Base-by-base conservation (phyloP, 345 rosid genomes). In the Trapa incisa region DNA sequence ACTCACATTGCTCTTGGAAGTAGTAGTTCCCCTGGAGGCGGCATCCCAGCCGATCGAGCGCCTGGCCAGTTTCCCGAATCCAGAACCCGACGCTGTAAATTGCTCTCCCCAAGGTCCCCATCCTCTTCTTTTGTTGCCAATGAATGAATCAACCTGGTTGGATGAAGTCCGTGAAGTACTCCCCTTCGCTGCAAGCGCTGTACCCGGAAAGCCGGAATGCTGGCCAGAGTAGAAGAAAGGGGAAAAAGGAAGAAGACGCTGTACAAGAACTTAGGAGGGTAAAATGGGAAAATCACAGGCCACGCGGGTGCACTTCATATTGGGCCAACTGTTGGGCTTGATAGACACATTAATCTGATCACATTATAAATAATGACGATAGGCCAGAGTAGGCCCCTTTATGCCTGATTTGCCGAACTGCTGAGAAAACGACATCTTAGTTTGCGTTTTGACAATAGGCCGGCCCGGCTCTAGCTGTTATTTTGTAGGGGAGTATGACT, bases 51-150 rank as follows among this genome's bases (percentile, higher is more conserved):
- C 95, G 96, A 85, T 88, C 92, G 66, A 93, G 83, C 57, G 98
- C 97, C 58, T 90, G 96, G 39, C 98, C 96, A 6, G 89, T 84
- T 85, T 93, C 97, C 68, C 99, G 89, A 80, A 93, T 83, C 97
- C 99, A 93, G 76, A 93, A 88, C 56, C 96, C 96, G 22, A 91
- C 89, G 68, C 91, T 78, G 89, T 93, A 90, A 62, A 90, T 73
- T 57, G 97, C 96, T 84, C 78, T 77, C 4, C 97, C 96, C 15
- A 93, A 82, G 70, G 89, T 91, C 73, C 96, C 96, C 99, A 93
- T 93, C 68, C 72, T 50, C 70, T 61, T 45, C 48, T 7, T 3
- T 11, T 8, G 43, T 8, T 8, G 43, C 7, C 43, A 41, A 41
- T 41, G 58, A 13, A 54, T 37, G 61, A 10, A 43, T 50, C 58